phyloP scores from a whole-genome alignment of 176 grass and related monocot genomes.

The Carex scoparia region DNA sequence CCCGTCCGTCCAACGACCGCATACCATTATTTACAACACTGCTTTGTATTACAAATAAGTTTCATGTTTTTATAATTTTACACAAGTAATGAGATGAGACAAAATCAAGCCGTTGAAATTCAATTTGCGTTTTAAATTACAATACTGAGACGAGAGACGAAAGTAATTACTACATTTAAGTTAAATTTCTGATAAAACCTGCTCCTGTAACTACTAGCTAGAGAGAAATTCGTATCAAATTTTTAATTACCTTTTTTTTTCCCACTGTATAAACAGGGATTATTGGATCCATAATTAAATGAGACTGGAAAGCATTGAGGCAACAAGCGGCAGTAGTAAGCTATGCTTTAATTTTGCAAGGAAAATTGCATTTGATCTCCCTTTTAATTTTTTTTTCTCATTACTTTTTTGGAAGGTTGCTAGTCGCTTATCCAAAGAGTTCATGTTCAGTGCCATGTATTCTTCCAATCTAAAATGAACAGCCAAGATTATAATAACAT shows the following conservation, averaged over 20 bases:
- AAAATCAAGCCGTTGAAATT: too few species aligned
- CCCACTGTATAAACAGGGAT: conserved; percentile 33
- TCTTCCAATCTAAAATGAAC: conserved; percentile 89
- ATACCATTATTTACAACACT: too few species aligned
- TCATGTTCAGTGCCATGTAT: conserved; percentile 60
- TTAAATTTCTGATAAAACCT: too few species aligned
- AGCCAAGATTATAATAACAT: not conserved
- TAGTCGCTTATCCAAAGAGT: conserved; percentile 58
- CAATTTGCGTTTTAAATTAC: too few species aligned
- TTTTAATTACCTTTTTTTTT: not conserved
- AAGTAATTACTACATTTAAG: too few species aligned
- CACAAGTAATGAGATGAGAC: too few species aligned
- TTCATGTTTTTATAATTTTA: too few species aligned
- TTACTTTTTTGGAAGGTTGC: conserved; percentile 48
- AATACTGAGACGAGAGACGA: too few species aligned
- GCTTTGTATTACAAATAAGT: too few species aligned
- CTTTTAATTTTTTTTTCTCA: conserved; percentile 34
- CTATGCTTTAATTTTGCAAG: conserved; percentile 18
- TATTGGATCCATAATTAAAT: conserved; percentile 76
- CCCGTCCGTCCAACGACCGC: too few species aligned
- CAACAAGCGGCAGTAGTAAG: conserved; percentile 73
- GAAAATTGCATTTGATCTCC: not conserved
- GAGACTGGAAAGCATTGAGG: conserved; percentile 44
- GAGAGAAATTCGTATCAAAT: not conserved
- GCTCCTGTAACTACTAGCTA: too few species aligned